Base-by-base conservation (phyloP, 2,329 filamentous ascomycete species). In the Colletotrichum gloeosporioides region DNA sequence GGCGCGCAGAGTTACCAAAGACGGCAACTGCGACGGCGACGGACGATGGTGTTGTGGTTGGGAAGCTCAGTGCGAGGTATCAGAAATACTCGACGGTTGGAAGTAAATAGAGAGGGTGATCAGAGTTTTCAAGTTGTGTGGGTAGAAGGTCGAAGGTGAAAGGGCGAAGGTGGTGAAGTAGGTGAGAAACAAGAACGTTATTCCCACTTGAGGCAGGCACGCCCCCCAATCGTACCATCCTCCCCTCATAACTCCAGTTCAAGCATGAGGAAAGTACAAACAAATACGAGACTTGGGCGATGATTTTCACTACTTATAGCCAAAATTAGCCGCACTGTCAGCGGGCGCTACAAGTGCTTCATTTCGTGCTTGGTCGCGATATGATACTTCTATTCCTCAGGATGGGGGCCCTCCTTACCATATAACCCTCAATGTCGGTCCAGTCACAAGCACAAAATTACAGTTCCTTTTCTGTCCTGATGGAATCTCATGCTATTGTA, bases 221-320 rank as follows among this genome's bases (percentile, higher is more conserved):
- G 9, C 44, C n/a, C 6, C 1, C 8, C 10, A 0, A 22, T 49
- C 44, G 44, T 4, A 22, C 44, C n/a, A 12, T 22, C 44, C 44
- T 3, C 2, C 44, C 1, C 39, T 44, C 16, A 2, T 18, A 0
- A 49, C 10, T 49, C 3, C 15, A 18, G 18, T 4, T n/a, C 0
- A n/a, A 22, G 39, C 1, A 12, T 3, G 44, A 49, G 8, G 10
- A 22, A 49, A 22, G 18, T n/a, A 49, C 44, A 49, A 3, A 1
- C 18, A 49, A 44, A 8, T n/a, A 9, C 10, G 18, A 16, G 10
- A 18, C 4, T 44, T 44, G 4, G 0, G 0, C 8, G 16, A 44
- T n/a, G 8, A n/a, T 1, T n/a, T n/a, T n/a, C 9, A 44, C 39
- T 3, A 2, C 0, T 44, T 0, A 2, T 3, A 44, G 39, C 39